Percentiles rank a stretch among this genome's conserved stretches.
Conservation (phyloP, 345 rosid species). For the Streptanthus diversifolius region DNA sequence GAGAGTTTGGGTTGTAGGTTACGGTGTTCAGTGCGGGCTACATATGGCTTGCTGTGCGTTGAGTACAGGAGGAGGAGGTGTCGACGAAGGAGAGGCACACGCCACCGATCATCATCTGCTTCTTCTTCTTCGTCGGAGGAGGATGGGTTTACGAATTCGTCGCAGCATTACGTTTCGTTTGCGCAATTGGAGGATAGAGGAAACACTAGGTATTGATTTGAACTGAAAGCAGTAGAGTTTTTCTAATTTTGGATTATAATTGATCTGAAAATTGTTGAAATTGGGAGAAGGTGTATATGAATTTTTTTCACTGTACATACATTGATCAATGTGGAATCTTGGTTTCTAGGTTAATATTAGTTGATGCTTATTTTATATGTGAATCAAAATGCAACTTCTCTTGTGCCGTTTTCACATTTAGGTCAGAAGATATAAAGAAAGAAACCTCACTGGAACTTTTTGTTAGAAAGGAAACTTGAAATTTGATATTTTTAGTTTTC, state of each 20-base stretch:
- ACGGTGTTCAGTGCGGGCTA: slow-evolving; percentile 66
- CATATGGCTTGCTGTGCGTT: slow-evolving; percentile 65
- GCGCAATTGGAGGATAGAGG: slow-evolving; percentile 59
- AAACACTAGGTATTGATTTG: slow-evolving; percentile 47
- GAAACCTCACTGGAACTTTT: too few species aligned
- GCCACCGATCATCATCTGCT: slow-evolving; percentile 21
- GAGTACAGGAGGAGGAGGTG: slow-evolving; percentile 53
- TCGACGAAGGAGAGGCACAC: slow-evolving; percentile 27
- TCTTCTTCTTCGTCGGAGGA: slow-evolving; percentile 25
- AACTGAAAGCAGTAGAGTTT: too few species aligned
- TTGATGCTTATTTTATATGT: background rate
- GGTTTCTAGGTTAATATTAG: background rate
- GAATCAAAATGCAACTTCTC: background rate
- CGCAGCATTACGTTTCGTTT: slow-evolving; percentile 55
- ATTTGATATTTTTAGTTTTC: background rate
- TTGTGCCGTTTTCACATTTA: background rate
- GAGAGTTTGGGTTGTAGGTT: slow-evolving; percentile 76
- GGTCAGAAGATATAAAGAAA: background rate
- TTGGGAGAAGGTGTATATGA: background rate
- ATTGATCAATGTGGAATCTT: background rate
- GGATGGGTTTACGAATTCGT: slow-evolving; percentile 35
- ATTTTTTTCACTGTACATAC: background rate
- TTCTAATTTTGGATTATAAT: too few species aligned
- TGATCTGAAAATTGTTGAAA: background rate
- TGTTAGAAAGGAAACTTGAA: too few species aligned